Evolutionary conservation across 257 asterid genomes (phyloP).

Genomic region (Solanum tarapatanum): DNA sequence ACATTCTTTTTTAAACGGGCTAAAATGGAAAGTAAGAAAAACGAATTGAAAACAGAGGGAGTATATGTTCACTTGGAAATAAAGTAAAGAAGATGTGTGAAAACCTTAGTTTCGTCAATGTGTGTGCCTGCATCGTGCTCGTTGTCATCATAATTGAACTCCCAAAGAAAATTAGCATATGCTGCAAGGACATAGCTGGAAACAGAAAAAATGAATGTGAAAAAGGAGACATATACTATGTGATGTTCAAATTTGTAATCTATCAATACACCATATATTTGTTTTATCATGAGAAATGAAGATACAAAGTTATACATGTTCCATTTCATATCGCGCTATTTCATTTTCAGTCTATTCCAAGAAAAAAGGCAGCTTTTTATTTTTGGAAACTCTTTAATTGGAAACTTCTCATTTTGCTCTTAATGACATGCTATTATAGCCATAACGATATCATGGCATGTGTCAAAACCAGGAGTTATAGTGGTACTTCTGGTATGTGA

Average conservation of each 20-base stretch:
- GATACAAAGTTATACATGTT: neutral
- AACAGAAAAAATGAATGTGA: neutral
- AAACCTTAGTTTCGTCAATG: conserved; percentile 21
- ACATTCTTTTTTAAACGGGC: neutral
- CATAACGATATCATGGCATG: neutral
- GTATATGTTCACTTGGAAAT: neutral
- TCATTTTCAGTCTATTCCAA: neutral
- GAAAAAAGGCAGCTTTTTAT: neutral
- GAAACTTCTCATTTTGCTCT: neutral
- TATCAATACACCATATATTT: neutral
- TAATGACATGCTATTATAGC: neutral
- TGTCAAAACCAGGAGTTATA: neutral
- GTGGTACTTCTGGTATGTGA: neutral
- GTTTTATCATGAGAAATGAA: neutral
- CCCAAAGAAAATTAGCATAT: conserved; percentile 77
- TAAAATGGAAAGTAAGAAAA: no score
- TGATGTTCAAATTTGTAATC: neutral
- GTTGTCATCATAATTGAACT: conserved; percentile 31
- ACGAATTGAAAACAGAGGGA: no score
- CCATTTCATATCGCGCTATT: no score
- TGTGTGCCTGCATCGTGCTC: conserved; percentile 27
- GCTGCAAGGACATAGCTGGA: conserved; percentile 68
- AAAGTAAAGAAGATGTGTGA: conserved; percentile 8
- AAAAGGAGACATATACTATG: neutral
- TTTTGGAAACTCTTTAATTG: neutral